Evolutionary conservation across 2,329 filamentous ascomycete genomes (phyloP).

Genomic region (Fusarium mangiferae): DNA sequence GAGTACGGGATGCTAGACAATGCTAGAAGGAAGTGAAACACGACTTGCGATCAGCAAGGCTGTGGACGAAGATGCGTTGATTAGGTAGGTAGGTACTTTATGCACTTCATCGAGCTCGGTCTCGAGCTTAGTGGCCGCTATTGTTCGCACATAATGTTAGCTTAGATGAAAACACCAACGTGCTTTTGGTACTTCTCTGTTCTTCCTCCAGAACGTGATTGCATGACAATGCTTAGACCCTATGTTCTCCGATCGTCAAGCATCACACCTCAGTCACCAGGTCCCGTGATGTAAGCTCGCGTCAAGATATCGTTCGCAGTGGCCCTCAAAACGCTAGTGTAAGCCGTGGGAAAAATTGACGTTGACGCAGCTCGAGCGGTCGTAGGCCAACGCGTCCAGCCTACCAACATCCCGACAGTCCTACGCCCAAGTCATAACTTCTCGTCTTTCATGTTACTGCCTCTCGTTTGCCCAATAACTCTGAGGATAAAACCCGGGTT

Average conservation of each 20-base stretch:
- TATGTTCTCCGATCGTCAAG: not conserved
- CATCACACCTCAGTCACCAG: not conserved
- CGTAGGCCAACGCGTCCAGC: not conserved
- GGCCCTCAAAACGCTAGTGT: not conserved
- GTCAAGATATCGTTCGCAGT: no score
- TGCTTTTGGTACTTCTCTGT: not conserved
- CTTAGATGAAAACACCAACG: not conserved
- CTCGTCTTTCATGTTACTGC: not conserved
- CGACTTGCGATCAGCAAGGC: not conserved
- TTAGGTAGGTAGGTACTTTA: not conserved
- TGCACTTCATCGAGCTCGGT: not conserved
- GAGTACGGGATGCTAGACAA: not conserved
- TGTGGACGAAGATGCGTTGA: not conserved
- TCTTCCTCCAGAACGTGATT: not conserved
- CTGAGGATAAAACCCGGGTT: not conserved
- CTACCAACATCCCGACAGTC: not conserved
- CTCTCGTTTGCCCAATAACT: not conserved
- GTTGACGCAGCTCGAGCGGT: not conserved
- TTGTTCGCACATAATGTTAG: not conserved
- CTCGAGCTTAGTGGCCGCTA: not conserved
- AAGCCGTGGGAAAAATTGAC: not conserved
- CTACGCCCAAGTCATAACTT: fast-evolving
- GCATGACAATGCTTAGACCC: not conserved
- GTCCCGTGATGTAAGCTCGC: not conserved
- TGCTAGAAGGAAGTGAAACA: not conserved